phyloP scores from a whole-genome alignment of 2,329 filamentous ascomycete species.

The Diplodia corticola region DNA sequence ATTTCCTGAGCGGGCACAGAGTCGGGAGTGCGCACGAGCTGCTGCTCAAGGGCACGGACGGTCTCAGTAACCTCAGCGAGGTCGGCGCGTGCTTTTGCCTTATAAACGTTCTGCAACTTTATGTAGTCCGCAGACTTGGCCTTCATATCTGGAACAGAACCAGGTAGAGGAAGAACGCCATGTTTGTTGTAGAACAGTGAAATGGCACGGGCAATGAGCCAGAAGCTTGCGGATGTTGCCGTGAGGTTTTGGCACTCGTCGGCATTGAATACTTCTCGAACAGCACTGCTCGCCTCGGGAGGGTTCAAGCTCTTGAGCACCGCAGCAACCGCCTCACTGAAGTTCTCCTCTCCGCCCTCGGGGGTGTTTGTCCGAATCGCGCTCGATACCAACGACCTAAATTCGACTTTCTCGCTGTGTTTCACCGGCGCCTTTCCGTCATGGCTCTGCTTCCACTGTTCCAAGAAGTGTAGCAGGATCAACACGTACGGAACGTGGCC shows the following conservation, averaged over 20 bases:
- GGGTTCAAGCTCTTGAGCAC: constrained; percentile 82
- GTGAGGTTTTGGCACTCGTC: constrained; percentile 55
- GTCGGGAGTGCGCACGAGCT: constrained; percentile 47
- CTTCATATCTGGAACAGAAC: constrained; percentile 95
- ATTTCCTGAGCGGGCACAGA: constrained; percentile 70
- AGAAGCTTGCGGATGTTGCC: constrained; percentile 66
- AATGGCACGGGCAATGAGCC: constrained; percentile 82
- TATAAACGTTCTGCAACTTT: constrained; percentile 88
- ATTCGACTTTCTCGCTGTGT: constrained; percentile 85
- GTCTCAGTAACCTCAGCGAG: constrained; percentile 69
- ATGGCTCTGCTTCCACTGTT: constrained; percentile 74
- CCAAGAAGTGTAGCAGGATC: constrained; percentile 78
- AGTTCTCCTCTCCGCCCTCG: constrained; percentile 94
- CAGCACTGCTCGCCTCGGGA: constrained; percentile 65
- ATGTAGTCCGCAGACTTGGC: constrained; percentile 89
- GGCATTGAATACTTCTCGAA: constrained; percentile 78
- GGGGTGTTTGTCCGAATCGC: constrained; percentile 70
- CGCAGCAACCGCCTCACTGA: constrained; percentile 83
- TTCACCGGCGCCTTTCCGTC: constrained; percentile 66
- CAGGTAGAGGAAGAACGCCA: constrained; percentile 75
- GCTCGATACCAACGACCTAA: constrained; percentile 68
- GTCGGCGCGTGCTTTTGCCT: constrained; percentile 78
- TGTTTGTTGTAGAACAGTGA: constrained; percentile 74
- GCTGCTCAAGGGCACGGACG: constrained; percentile 58
- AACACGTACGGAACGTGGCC: constrained; percentile 88